Base-by-base conservation (phyloP, 1,284 basidiomycete genomes). In the Fomitopsis palustris region DNA sequence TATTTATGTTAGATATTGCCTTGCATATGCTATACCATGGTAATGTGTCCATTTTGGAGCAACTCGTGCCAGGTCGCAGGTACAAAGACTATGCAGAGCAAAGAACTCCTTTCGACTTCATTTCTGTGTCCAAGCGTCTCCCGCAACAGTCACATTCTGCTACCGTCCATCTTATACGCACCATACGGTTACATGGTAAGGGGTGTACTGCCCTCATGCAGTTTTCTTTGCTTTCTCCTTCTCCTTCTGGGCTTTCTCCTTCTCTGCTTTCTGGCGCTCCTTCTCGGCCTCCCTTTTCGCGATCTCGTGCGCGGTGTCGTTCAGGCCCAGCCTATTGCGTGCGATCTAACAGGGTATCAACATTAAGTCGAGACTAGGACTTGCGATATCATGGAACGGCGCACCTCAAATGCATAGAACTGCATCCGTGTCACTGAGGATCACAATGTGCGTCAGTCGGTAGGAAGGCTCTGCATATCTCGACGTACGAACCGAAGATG, bases 391-490 rank as follows among this genome's bases (percentile, higher is more conserved):
- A 4, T 14, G 16, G 17, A 14, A 47, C 12, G 21, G 10, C 77
- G 65, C 68, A 89, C 90, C 77, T 98, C 95, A 70, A 95, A 83
- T 29, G 93, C 94, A 69, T 95, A 95, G 79, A 98, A 98, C 80
- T 96, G 90, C 81, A 92, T 89, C 65, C 88, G 84, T 23, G 86
- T 90, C 23, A 89, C 90, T 89, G 64, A 7, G 14, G n/a, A 25
- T 3, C 14, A n/a, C 0, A 47, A 7, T 14, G 25, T 25, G 29
- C 3, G 45, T 29, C 14, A 10, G 17, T 31, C 14, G 7, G 35
- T 6, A 8, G 35, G 16, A 37, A 37, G 35, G 8, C 35, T 47
- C 4, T 9, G 45, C 21, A 9, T 7, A 3, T 23, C 8, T 6
- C 10, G n/a, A 14, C 25, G 25, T 1, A 70, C 81, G 64, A 73